Conservation (phyloP, 2,329 filamentous ascomycete species). For the Diaporthe sp. region DNA sequence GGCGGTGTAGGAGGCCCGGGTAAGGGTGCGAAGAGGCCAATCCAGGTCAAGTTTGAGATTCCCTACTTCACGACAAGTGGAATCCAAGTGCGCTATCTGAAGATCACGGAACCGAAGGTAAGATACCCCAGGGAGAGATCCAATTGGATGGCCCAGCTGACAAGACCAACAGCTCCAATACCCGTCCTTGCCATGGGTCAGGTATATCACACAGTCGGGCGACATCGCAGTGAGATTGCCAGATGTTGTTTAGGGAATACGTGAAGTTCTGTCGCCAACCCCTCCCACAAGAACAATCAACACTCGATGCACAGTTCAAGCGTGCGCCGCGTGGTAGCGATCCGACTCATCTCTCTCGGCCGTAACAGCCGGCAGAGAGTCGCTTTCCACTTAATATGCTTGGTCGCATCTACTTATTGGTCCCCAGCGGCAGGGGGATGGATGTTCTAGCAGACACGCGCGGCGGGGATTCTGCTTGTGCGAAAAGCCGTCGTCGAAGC, state of each 20-base stretch:
- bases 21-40: slow-evolving; percentile 92
- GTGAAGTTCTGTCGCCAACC: background rate
- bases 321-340: background rate
- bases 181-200: slow-evolving; percentile 95
- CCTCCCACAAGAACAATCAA: background rate
- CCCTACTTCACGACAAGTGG: slow-evolving; percentile 99
- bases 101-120: slow-evolving; percentile 99
- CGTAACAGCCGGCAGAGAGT: background rate
- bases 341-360: background rate
- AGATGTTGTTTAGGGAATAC: slow-evolving; percentile 77
- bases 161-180: slow-evolving; percentile 83
- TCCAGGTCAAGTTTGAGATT: slow-evolving; percentile 99
- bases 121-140: slow-evolving; percentile 46
- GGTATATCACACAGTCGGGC: slow-evolving; percentile 98
- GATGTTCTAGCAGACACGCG: background rate
- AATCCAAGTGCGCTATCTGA: slow-evolving; percentile 97
- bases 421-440: background rate
- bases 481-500: background rate
- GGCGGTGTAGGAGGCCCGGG: slow-evolving; percentile 82
- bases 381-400: background rate
- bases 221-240: slow-evolving; percentile 96
- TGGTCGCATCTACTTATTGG: background rate
- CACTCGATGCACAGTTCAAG: background rate
- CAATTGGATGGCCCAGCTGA: slow-evolving; percentile 6
- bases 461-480: background rate